Conservation (phyloP, 1,284 basidiomycete species). For the Phellopilus nigrolimitatus region DNA sequence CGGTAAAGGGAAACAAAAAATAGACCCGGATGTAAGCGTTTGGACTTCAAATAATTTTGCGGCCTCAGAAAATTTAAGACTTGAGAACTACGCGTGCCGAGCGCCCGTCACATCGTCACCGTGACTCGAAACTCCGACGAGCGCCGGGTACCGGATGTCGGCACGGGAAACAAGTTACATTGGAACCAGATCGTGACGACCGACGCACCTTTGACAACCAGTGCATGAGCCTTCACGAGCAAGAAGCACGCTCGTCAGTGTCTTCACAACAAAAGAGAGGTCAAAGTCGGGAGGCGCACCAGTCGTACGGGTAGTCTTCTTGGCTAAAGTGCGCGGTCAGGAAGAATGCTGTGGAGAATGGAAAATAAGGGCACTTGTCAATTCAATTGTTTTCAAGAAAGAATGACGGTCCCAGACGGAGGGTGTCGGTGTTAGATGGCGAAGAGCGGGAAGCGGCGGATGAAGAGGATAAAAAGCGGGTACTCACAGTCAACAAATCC, state of each 20-base stretch:
- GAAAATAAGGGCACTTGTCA: constrained; percentile 5
- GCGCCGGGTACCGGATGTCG: too few relatives aligned
- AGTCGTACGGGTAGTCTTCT: constrained; percentile 81
- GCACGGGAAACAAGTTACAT: too few relatives aligned
- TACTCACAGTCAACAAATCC: constrained; percentile 77
- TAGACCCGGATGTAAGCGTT: neutral
- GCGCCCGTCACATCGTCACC: too few relatives aligned
- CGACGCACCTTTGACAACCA: constrained; percentile 69
- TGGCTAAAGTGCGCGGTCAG: constrained; percentile 81
- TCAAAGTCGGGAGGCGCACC: constrained; percentile 38
- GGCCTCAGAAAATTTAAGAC: too few relatives aligned
- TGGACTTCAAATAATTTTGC: neutral
- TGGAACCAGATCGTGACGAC: neutral
- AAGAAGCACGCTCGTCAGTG: constrained; percentile 13
- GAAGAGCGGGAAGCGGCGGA: neutral
- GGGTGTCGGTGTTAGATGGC: neutral
- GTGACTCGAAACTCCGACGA: too few relatives aligned
- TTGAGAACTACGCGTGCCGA: too few relatives aligned
- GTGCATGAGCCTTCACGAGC: constrained; percentile 67
- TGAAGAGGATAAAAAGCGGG: neutral
- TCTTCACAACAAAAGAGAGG: constrained; percentile 6
- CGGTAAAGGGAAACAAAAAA: neutral
- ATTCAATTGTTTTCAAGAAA: constrained; percentile 11
- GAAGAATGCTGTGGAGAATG: constrained; percentile 61
- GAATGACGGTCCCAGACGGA: constrained; percentile 29